Evolutionary conservation across 306 rosid genomes (phyloP).

Genomic region (Hylodesmum podocarpum): DNA sequence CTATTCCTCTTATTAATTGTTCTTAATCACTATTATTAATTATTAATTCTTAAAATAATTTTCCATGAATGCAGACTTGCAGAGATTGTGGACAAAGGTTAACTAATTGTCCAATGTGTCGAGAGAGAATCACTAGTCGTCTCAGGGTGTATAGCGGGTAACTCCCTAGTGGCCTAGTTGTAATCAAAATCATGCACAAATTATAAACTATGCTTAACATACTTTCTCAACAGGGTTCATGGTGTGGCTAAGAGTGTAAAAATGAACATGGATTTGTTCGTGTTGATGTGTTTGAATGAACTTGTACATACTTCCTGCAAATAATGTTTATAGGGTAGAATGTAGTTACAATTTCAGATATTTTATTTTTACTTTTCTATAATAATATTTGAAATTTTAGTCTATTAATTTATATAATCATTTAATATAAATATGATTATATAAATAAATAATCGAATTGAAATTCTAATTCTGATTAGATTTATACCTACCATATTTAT

Average conservation of each 20-base stretch:
- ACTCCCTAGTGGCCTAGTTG: no score
- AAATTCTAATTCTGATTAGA: no score
- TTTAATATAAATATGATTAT: no score
- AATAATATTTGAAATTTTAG: no score
- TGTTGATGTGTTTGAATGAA: no score
- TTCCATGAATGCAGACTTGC: conserved; percentile 64
- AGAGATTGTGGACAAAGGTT: conserved; percentile 74
- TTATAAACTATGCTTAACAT: background rate
- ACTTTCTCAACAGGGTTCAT: background rate
- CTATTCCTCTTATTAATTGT: background rate
- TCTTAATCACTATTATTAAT: background rate
- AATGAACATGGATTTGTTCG: background rate
- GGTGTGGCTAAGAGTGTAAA: background rate
- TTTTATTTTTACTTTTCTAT: no score
- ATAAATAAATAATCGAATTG: no score
- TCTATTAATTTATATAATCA: no score
- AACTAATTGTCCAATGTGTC: conserved; percentile 73
- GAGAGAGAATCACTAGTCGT: conserved; percentile 66
- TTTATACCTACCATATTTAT: no score
- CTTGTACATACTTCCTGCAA: no score
- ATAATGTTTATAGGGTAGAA: no score
- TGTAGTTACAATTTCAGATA: no score
- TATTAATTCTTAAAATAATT: background rate
- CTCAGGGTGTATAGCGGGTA: conserved; percentile 73
- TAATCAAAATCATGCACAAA: background rate